Evolutionary conservation across 768 basidiomycete species (phyloP).

Genomic region (Plicaturopsis crispa): DNA sequence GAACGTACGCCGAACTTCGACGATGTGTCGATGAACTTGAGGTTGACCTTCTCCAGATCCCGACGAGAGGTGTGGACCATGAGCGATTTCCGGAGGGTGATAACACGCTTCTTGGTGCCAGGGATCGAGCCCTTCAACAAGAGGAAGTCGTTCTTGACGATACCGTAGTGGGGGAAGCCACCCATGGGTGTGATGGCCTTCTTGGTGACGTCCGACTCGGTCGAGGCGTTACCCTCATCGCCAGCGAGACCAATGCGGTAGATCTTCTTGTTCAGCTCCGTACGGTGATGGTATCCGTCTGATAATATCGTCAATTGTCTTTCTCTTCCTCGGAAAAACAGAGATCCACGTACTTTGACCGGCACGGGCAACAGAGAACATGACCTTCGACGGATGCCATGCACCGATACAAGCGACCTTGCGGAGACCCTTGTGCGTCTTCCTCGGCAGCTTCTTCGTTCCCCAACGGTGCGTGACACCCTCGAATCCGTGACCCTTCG

Average conservation of each 20-base stretch:
- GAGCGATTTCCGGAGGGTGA: constrained; percentile 95
- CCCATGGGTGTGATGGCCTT: constrained; percentile 95
- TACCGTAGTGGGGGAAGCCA: constrained; percentile 98
- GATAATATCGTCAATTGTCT: constrained; percentile 6
- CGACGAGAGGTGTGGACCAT: constrained; percentile 93
- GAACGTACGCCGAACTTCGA: constrained; percentile 89
- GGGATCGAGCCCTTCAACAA: constrained; percentile 95
- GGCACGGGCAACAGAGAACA: constrained; percentile 99
- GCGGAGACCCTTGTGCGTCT: constrained; percentile 99
- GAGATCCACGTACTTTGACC: constrained; percentile 81
- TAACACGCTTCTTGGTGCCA: constrained; percentile 96
- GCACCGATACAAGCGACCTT: constrained; percentile 99
- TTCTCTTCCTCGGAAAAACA: neutral
- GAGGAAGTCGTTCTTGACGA: constrained; percentile 97
- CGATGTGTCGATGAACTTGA: constrained; percentile 98
- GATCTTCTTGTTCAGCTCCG: constrained; percentile 98
- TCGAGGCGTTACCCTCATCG: constrained; percentile 82
- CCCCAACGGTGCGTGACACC: constrained; percentile 99
- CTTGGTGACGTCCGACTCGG: constrained; percentile 90
- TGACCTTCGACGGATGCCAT: constrained; percentile 99
- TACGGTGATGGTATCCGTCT: constrained; percentile 96
- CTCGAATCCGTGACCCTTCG: constrained; percentile 99
- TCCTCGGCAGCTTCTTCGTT: constrained; percentile 95
- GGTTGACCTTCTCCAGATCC: constrained; percentile 95
- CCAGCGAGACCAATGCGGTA: constrained; percentile 84